Evolutionary conservation across 768 basidiomycete species (phyloP).

Genomic region (Xanthoconium purpureum): DNA sequence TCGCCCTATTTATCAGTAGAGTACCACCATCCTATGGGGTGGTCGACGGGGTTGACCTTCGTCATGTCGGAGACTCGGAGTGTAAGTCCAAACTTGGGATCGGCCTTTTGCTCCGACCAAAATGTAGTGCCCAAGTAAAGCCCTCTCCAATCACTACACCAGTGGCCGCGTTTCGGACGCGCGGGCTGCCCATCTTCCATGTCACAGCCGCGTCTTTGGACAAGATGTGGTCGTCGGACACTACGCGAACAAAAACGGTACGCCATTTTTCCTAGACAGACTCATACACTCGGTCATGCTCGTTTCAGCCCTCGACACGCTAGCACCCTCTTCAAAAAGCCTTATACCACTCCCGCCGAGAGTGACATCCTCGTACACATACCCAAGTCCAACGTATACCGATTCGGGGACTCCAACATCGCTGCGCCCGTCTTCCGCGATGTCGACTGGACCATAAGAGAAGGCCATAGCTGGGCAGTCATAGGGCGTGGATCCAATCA

Average conservation of each 20-base stretch:
- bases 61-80: no score
- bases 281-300: no score
- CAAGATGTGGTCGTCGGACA: not conserved
- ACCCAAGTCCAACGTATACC: constrained; percentile 50
- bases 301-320: not conserved
- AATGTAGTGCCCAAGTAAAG: not conserved
- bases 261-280: not conserved
- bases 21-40: no score
- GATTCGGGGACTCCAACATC: constrained; percentile 53
- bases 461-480: constrained; percentile 73
- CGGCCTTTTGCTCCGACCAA: not conserved
- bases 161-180: not conserved
- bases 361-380: constrained; percentile 35
- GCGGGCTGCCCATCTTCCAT: not conserved
- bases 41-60: no score
- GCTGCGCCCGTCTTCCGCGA: constrained; percentile 48
- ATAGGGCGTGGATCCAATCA: constrained; percentile 63
- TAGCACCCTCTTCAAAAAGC: not conserved
- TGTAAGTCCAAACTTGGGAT: not conserved
- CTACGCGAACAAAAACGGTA: not conserved
- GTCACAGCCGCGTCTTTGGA: constrained; percentile 3
- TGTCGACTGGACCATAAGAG: constrained; percentile 56
- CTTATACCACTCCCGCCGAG: constrained; percentile 2
- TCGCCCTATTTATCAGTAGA: no score
- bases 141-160: not conserved